Evolutionary conservation across 1,284 basidiomycete species (phyloP).

Genomic region (Trichosporon sp.): DNA sequence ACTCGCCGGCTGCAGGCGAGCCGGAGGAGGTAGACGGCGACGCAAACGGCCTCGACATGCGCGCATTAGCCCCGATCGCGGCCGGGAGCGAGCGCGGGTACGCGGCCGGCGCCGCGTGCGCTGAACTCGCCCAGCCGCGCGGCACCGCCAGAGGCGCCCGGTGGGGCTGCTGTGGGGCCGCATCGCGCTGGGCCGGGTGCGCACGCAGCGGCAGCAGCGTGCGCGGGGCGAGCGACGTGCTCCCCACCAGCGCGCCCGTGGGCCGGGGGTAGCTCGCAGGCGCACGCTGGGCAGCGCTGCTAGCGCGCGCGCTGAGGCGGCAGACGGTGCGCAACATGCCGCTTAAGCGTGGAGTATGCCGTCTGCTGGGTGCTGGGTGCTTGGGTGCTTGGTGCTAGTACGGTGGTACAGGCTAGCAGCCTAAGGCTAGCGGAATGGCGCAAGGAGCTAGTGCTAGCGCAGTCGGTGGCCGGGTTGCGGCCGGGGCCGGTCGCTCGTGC

Average conservation of each 20-base stretch:
- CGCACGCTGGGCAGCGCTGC: too few species aligned
- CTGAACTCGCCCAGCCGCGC: constrained; percentile 53
- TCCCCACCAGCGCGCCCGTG: constrained; percentile 1
- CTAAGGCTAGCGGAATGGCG: too few species aligned
- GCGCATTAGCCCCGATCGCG: constrained; percentile 31
- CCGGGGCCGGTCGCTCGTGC: too few species aligned
- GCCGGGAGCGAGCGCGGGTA: constrained; percentile 54
- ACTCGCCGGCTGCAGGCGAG: too few species aligned
- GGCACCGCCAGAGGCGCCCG: constrained; percentile 21
- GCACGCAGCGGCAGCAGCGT: constrained; percentile 7
- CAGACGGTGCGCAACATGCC: not conserved
- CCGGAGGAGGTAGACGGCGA: too few species aligned
- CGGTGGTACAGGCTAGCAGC: not conserved
- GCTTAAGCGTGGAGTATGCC: not conserved
- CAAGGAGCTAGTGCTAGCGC: too few species aligned
- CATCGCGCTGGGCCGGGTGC: not conserved
- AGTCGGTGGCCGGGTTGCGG: not conserved
- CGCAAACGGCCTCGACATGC: constrained; percentile 19
- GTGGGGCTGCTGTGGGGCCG: constrained; percentile 6
- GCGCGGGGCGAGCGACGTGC: constrained; percentile 8
- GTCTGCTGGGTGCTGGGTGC: too few species aligned
- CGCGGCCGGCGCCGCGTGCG: constrained; percentile 68
- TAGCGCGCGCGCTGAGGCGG: too few species aligned
- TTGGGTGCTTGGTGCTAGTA: not conserved
- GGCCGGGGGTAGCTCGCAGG: constrained; percentile 8